These are phyloP conservation scores for Arachnomyces sp. DNA, from an alignment of 2,329 filamentous ascomycete species.

Conservation along the genomic window DNA sequence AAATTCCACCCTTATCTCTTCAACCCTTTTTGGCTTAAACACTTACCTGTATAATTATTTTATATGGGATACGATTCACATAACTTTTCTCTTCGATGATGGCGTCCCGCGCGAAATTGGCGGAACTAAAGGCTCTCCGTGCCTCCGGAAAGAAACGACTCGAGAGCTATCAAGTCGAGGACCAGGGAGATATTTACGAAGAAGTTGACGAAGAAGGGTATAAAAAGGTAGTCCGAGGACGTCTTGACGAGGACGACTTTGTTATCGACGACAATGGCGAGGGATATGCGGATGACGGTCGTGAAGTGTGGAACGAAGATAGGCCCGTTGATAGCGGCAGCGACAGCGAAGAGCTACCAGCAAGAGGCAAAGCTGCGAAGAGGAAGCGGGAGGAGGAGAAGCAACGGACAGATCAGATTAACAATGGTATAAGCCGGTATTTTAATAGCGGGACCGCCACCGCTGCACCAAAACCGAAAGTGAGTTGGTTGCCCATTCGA, in stretches of 20 bases:
- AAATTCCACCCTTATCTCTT: too few species aligned
- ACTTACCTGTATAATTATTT: too few species aligned
- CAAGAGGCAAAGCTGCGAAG: slow-evolving; percentile 61
- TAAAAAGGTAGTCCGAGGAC: slow-evolving; percentile 85
- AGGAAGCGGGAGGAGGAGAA: slow-evolving; percentile 81
- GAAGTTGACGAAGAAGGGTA: slow-evolving; percentile 96
- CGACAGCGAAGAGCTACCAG: slow-evolving; percentile 66
- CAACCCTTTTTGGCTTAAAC: too few species aligned
- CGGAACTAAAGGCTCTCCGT: slow-evolving; percentile 75
- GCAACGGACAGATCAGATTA: slow-evolving; percentile 75
- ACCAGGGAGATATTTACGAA: slow-evolving; percentile 82
- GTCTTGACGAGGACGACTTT: slow-evolving; percentile 91
- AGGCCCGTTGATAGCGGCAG: slow-evolving; percentile 57
- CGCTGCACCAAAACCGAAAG: slow-evolving; percentile 69
- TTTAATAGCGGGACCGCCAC: slow-evolving; percentile 68
- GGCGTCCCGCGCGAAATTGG: slow-evolving; percentile 36
- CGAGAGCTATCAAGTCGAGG: slow-evolving; percentile 76
- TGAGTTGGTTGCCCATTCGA: slow-evolving; percentile 29
- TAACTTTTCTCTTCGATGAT: slow-evolving; percentile 20
- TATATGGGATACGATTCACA: too few species aligned
- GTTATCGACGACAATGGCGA: slow-evolving; percentile 95
- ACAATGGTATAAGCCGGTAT: slow-evolving; percentile 89
- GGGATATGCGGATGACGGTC: slow-evolving; percentile 86
- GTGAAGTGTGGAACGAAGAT: slow-evolving; percentile 84
- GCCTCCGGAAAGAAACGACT: slow-evolving; percentile 86